These are phyloP conservation scores for Penicillium janthinellum DNA, from an alignment of 2,329 filamentous ascomycete genomes.

Conservation along the genomic window DNA sequence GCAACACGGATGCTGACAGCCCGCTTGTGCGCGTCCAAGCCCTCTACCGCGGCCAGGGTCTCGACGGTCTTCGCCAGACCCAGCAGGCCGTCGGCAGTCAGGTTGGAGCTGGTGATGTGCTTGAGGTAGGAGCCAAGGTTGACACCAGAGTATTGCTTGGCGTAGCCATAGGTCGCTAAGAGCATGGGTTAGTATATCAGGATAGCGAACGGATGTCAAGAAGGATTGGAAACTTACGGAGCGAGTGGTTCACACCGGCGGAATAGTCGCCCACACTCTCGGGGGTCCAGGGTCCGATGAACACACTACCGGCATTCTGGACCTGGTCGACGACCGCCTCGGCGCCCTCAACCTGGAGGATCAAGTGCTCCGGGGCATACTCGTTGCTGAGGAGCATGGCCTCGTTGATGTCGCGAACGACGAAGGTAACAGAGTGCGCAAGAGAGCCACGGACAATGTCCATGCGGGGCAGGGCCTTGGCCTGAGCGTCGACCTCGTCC, in stretches of 20 bases:
- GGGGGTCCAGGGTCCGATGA: constrained; percentile 93
- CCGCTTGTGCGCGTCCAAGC: constrained; percentile 86
- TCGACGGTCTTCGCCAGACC: constrained; percentile 90
- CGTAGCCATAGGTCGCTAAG: constrained; percentile 92
- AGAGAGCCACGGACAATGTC: constrained; percentile 92
- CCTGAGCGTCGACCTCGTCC: constrained; percentile 85
- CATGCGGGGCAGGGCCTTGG: constrained; percentile 81
- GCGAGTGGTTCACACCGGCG: constrained; percentile 93
- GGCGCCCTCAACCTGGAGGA: constrained; percentile 81
- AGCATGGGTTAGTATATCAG: constrained; percentile 24
- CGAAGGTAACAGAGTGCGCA: constrained; percentile 84
- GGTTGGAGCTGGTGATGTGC: constrained; percentile 92
- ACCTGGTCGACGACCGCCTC: constrained; percentile 74
- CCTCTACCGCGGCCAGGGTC: constrained; percentile 91
- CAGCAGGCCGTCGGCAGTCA: constrained; percentile 79
- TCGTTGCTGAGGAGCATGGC: constrained; percentile 84
- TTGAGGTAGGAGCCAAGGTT: constrained; percentile 96
- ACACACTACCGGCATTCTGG: constrained; percentile 92
- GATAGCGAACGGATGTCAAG: not conserved
- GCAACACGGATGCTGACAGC: constrained; percentile 68
- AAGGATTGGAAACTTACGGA: constrained; percentile 68
- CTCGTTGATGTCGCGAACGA: constrained; percentile 69
- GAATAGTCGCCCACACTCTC: constrained; percentile 98
- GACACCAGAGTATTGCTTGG: constrained; percentile 97
- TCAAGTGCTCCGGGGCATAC: constrained; percentile 95